Evolutionary conservation across 2,329 filamentous ascomycete genomes (phyloP).

Genomic region (Phialemoniopsis sp.): DNA sequence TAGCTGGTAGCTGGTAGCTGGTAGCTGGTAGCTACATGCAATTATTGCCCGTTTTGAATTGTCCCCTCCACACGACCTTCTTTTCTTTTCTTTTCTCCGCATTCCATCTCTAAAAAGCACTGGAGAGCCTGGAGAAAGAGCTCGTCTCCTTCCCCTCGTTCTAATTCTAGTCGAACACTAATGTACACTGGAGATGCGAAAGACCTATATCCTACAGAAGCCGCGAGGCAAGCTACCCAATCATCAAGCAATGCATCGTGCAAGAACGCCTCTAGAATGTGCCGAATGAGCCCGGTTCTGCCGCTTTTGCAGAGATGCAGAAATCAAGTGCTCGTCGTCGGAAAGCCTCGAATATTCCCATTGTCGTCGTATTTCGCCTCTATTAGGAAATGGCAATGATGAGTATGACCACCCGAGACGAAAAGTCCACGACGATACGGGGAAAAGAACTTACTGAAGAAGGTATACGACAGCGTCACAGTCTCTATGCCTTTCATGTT

Average conservation of each 20-base stretch:
- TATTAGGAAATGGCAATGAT: conserved; percentile 23
- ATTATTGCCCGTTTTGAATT: too few relatives aligned
- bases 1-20: too few relatives aligned
- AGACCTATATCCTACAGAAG: not conserved
- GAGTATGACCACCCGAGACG: not conserved
- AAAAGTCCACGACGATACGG: not conserved
- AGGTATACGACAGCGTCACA: conserved; percentile 94
- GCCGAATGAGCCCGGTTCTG: not conserved
- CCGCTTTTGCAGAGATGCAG: not conserved
- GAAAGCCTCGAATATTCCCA: conserved; percentile 53
- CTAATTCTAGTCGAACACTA: too few relatives aligned
- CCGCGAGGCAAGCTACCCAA: not conserved
- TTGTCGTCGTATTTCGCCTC: conserved; percentile 84
- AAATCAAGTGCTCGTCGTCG: not conserved
- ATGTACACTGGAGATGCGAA: too few relatives aligned
- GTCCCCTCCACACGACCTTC: too few relatives aligned
- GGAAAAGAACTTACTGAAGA: conserved; percentile 80
- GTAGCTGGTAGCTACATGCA: too few relatives aligned
- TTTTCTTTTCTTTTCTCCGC: too few relatives aligned
- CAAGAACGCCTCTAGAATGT: not conserved
- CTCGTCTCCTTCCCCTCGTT: too few relatives aligned
- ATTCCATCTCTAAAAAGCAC: too few relatives aligned
- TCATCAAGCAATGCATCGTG: not conserved
- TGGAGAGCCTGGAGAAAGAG: too few relatives aligned
- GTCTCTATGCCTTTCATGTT: conserved; percentile 94